Evolutionary conservation across 2,329 filamentous ascomycete species (phyloP), one percentile per base, ranked within the genome.

Genomic region (Aspergillus sp.): DNA sequence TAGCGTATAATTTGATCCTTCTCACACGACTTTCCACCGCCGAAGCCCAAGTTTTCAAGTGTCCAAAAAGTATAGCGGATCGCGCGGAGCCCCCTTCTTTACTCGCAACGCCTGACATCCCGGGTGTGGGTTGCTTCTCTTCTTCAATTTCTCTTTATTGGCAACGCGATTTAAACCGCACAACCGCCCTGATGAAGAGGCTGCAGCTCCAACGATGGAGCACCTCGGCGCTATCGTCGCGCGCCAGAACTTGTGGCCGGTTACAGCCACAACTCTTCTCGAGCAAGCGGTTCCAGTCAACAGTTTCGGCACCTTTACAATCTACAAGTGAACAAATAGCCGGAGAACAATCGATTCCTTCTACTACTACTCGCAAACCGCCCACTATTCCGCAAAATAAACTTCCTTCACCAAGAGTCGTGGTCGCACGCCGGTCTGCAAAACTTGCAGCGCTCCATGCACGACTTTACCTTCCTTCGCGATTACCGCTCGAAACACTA

Each of bases 401-500:
- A 61, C 80, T 88, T 63, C 89, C 90, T 53, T 93, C 91, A 68
- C 91, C 91, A 64, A 84, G 84, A 55, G 86, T 87, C 64, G 79
- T 84, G 67, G 82, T 82, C 64, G 89, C 91, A 44, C 77, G 82
- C 59, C 75, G 81, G 64, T 98, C 93, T 47, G 88, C 92, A 62
- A 98, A 97, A 80, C 89, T 99, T 67, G 87, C 92, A 63, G 93
- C 95, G 64, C 86, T 99, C 46, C 93, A 97, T 75, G 91, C 93
- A 67, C 90, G 95, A 75, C 85, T 99, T 61, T 86, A 86, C 41
- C 86, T 99, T 56, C 88, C 93, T 23, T 83, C 85, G 62, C 90
- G 89, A 76, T 84, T 98, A 62, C 93, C 95, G 37, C 78, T 96
- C 59, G 84, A 95, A 79, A 93, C 90, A 5, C 85, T 99, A 64